These are phyloP conservation scores for Podila minutissima DNA, from an alignment of 192 early-diverging fungal genomes.

Conservation along the genomic window DNA sequence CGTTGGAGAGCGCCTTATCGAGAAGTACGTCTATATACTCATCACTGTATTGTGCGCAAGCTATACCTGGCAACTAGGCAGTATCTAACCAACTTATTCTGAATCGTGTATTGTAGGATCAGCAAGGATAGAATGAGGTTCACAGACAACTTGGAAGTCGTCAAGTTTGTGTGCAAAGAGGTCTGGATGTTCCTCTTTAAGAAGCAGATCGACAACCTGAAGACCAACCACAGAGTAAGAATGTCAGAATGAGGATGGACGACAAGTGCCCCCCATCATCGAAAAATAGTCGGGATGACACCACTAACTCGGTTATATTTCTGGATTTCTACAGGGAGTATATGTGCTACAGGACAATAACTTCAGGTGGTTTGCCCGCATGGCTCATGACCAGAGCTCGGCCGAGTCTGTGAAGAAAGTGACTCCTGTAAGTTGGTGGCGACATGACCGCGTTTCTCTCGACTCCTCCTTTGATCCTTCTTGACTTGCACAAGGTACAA, in stretches of 20 bases:
- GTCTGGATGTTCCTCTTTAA: constrained; percentile 95
- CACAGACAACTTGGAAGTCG: constrained; percentile 92
- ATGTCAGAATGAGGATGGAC: not conserved
- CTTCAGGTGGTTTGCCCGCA: constrained; percentile 94
- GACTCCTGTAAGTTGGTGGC: constrained; percentile 67
- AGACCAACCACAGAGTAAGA: constrained; percentile 94
- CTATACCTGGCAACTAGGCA: no score
- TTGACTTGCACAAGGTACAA: not conserved
- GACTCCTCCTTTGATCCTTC: not conserved
- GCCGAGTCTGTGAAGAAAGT: constrained; percentile 82
- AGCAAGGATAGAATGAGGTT: constrained; percentile 90
- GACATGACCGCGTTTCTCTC: not conserved
- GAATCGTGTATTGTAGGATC: constrained; percentile 60
- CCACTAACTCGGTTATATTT: not conserved
- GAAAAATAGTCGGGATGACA: not conserved
- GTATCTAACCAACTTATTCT: not conserved
- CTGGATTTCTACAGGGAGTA: constrained; percentile 71
- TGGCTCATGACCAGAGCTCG: constrained; percentile 85
- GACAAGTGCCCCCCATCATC: not conserved
- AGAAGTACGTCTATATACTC: constrained; percentile 64
- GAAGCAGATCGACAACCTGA: constrained; percentile 98
- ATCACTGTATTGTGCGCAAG: not conserved
- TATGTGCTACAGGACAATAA: constrained; percentile 98
- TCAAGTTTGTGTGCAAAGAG: constrained; percentile 99
- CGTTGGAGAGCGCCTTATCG: constrained; percentile 87